Percentiles rank a stretch among this genome's conserved stretches.
Evolutionary conservation across 2,329 filamentous ascomycete genomes (phyloP).

Genomic region (Scorias spongiosa): DNA sequence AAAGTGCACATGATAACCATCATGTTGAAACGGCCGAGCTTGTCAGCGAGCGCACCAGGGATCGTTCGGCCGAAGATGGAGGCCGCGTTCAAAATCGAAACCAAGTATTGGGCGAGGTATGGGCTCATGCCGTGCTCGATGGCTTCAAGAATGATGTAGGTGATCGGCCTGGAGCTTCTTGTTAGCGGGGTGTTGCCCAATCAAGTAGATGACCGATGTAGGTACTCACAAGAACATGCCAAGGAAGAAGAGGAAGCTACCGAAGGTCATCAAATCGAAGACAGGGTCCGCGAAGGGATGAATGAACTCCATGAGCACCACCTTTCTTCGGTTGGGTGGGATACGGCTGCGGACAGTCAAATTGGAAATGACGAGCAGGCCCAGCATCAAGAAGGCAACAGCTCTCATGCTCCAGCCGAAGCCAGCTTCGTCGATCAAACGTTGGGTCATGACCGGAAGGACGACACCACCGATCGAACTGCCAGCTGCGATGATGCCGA

Average conservation of each 20-base stretch:
- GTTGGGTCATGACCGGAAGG: conserved; percentile 45
- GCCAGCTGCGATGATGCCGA: conserved; percentile 35
- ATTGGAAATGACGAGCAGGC: conserved; percentile 37
- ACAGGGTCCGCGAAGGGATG: conserved; percentile 19
- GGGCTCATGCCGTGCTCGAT: conserved; percentile 32
- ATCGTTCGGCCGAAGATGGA: conserved; percentile 40
- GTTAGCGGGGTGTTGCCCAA: background rate
- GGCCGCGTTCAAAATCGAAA: conserved; percentile 38
- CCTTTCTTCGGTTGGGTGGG: conserved; percentile 22
- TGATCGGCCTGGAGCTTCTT: conserved; percentile 25
- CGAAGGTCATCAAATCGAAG: conserved; percentile 17
- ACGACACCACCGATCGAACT: conserved; percentile 40
- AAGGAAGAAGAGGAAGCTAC: conserved; percentile 41
- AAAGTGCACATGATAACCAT: conserved; percentile 36
- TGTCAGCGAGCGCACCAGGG: conserved; percentile 39
- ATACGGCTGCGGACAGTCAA: conserved; percentile 38
- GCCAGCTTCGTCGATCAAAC: conserved; percentile 37
- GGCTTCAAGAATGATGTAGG: conserved; percentile 34
- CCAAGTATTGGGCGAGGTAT: conserved; percentile 35
- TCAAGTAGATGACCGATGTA: too few species aligned
- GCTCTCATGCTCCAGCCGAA: conserved; percentile 44
- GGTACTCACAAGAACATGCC: conserved; percentile 38
- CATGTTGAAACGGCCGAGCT: conserved; percentile 38
- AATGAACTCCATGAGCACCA: conserved; percentile 19
- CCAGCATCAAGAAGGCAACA: conserved; percentile 45